Evolutionary conservation across 495 filamentous ascomycete genomes (phyloP), one percentile per base, ranked within the genome.

Genomic region (Lophiostoma macrostomum): DNA sequence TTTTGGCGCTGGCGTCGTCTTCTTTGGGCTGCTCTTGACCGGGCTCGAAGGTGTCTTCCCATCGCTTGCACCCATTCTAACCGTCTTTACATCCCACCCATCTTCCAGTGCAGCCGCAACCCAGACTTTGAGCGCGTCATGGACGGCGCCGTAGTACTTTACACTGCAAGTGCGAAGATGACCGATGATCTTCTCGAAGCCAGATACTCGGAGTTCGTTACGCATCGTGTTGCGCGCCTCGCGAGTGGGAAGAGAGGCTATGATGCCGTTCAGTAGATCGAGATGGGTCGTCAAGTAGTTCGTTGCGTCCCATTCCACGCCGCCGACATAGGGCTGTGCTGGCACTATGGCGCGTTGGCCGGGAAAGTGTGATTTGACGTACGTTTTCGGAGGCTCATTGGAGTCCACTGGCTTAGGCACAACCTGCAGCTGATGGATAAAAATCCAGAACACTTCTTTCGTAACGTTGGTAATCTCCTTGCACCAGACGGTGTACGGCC

Each of bases 391-490:
- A 3, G 28, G 31, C 13, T n/a, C 45, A n/a, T 47, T 55, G 14
- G 58, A 29, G 16, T 59, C n/a, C 20, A 46, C 24, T 5, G 50
- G 77, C 22, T 84, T 62, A 34, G 88, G 80, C 43, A 98, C 80
- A 52, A 96, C 83, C 60, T 97, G 97, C 40, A 91, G 72, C 50
- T 91, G 84, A 66, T 98, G 93, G 47, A 96, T 76, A 72, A 97
- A 98, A 64, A 98, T 98, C 93, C 93, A 98, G 68, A 98, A 98
- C 23, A 97, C 93, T 67, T 98, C 93, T 69, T 97, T 97, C 28
- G 89, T 95, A 36, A 97, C 90, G 58, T 85, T 88, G 42, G 81
- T 82, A 14, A 91, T 82, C 67, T 98, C 93, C 68, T 89, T 91
- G 72, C 83, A 87, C 93, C 93, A 98, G 11, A 94, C 81, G 10